Evolutionary conservation across 257 asterid genomes (phyloP).

Genomic region (Petunia axillaris): DNA sequence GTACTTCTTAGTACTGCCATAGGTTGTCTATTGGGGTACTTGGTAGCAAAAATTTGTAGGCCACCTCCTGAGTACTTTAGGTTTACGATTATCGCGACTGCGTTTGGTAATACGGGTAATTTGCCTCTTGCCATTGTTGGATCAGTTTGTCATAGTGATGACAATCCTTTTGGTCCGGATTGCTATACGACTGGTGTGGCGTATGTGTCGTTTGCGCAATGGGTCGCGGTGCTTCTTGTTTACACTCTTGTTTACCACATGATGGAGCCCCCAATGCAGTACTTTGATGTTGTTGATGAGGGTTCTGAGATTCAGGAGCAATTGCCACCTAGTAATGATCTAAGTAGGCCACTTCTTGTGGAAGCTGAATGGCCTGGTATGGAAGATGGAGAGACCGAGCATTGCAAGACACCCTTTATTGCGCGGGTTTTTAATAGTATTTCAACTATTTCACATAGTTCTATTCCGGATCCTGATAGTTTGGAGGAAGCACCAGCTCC

Average conservation of each 20-base stretch:
- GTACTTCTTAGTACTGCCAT: conserved; percentile 77
- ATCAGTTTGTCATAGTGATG: conserved; percentile 70
- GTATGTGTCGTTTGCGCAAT: conserved; percentile 89
- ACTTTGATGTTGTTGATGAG: conserved; percentile 57
- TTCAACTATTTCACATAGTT: conserved; percentile 46
- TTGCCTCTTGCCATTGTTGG: conserved; percentile 88
- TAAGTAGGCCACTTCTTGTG: conserved; percentile 85
- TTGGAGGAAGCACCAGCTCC: conserved; percentile 54
- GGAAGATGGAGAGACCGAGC: conserved; percentile 81
- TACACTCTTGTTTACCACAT: conserved; percentile 95
- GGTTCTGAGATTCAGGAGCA: conserved; percentile 62
- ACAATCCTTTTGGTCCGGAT: conserved; percentile 68
- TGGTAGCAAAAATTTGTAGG: conserved; percentile 70
- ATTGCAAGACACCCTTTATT: conserved; percentile 81
- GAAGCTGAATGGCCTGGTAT: conserved; percentile 99
- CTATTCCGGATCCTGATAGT: conserved; percentile 52
- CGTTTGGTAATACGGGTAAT: conserved; percentile 94
- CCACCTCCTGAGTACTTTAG: conserved; percentile 81
- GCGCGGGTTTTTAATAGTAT: conserved; percentile 57
- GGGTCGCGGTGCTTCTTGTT: conserved; percentile 91
- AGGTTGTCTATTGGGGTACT: conserved; percentile 75
- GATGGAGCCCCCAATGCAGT: conserved; percentile 96
- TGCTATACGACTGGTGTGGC: conserved; percentile 72
- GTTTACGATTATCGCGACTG: conserved; percentile 83
- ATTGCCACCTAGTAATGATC: conserved; percentile 45